Conservation (phyloP, 805 yeast genomes). For the Sungouiella thailandica region DNA sequence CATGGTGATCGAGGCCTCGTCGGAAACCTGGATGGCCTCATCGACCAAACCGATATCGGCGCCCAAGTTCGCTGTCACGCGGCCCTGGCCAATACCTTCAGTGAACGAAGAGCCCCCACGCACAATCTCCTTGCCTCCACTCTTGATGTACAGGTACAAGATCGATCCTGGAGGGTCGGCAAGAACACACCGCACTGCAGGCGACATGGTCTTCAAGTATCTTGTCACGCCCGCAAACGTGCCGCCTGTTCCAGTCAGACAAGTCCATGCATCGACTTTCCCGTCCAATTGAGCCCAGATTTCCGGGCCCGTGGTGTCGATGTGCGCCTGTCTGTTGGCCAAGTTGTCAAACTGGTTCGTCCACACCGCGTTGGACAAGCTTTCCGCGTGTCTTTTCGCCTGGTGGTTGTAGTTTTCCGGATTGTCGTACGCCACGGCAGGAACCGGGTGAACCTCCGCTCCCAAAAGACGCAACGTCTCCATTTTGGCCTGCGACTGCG, state of each 20-base stretch:
- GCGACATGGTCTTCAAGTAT: conserved; percentile 64
- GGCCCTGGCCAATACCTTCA: conserved; percentile 95
- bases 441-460: conserved; percentile 84
- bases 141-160: conserved; percentile 69
- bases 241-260: conserved; percentile 92
- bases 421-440: conserved; percentile 76
- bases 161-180: conserved; percentile 96
- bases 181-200: conserved; percentile 56
- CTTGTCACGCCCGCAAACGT: conserved; percentile 84
- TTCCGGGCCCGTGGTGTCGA: conserved; percentile 89
- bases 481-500: conserved; percentile 77
- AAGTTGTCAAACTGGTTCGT: conserved; percentile 86
- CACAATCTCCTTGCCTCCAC: conserved; percentile 62
- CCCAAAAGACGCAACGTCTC: conserved; percentile 72
- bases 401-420: conserved; percentile 85
- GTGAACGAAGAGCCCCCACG: conserved; percentile 84
- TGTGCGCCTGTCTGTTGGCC: conserved; percentile 87
- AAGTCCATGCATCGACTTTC: conserved; percentile 76
- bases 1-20: conserved; percentile 79
- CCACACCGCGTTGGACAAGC: conserved; percentile 78
- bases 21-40: conserved; percentile 76
- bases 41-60: conserved; percentile 72
- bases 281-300: conserved; percentile 83
- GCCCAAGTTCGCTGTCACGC: conserved; percentile 77
- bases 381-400: conserved; percentile 80